Percentiles rank a stretch among this genome's conserved stretches.
Evolutionary conservation across 306 rosid genomes (phyloP).

Genomic region (Datisca glomerata): DNA sequence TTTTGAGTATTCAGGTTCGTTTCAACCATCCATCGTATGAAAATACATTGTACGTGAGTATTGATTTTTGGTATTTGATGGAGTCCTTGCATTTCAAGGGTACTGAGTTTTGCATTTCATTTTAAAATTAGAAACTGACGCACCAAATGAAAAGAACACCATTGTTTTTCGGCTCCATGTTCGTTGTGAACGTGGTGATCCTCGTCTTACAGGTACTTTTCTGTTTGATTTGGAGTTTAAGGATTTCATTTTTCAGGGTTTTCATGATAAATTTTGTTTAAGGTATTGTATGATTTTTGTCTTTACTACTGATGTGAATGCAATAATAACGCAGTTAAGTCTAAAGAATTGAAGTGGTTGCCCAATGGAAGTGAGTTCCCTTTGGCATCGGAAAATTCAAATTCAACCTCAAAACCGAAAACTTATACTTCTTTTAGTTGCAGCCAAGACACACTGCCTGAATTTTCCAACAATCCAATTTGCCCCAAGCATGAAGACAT

Average conservation of each 20-base stretch:
- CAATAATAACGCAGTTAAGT: constrained; percentile 49
- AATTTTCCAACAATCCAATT: constrained; percentile 43
- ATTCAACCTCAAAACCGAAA: constrained; percentile 38
- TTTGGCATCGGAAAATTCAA: constrained; percentile 35
- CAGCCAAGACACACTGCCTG: constrained; percentile 60
- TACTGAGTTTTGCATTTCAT: background rate
- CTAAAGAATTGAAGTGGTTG: constrained; percentile 59
- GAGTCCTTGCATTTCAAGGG: background rate
- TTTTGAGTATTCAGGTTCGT: constrained; percentile 73
- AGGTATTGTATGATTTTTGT: background rate
- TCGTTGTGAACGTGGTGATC: constrained; percentile 26
- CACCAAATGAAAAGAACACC: constrained; percentile 69
- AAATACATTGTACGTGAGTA: no score
- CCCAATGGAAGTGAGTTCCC: constrained; percentile 72
- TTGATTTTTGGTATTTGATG: no score
- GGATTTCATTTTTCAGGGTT: background rate
- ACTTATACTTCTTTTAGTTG: constrained; percentile 72
- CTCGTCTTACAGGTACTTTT: constrained; percentile 47
- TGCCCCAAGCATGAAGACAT: constrained; percentile 38
- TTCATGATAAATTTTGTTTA: background rate
- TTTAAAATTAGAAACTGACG: constrained; percentile 33
- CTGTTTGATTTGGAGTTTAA: background rate
- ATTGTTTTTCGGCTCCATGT: constrained; percentile 76
- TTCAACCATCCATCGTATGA: background rate
- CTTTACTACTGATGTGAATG: constrained; percentile 9